Evolutionary conservation across 805 yeast species (phyloP).

Genomic region (Cyberlindnera nakhonratchasimensis): DNA sequence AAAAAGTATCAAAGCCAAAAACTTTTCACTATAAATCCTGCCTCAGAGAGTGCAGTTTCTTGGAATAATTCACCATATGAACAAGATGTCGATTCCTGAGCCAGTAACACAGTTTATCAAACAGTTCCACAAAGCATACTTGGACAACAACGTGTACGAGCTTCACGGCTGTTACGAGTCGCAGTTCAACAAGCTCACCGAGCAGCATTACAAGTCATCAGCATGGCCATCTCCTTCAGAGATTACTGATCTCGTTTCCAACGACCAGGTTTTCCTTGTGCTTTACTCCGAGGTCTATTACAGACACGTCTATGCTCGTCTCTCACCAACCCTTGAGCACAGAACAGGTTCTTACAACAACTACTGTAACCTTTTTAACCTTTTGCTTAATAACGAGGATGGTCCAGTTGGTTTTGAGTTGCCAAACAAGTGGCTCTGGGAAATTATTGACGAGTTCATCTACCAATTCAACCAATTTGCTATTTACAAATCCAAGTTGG

Average conservation of each 20-base stretch:
- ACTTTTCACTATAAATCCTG: neutral
- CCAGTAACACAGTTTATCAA: constrained; percentile 41
- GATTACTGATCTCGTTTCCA: constrained; percentile 40
- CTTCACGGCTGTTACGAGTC: constrained; percentile 43
- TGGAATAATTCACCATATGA: neutral
- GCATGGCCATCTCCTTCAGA: constrained; percentile 47
- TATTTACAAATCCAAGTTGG: constrained; percentile 37
- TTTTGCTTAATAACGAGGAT: constrained; percentile 39
- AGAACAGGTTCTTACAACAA: constrained; percentile 46
- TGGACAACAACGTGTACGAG: constrained; percentile 42
- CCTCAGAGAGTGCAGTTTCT: no score
- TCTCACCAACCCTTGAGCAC: constrained; percentile 41
- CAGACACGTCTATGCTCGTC: constrained; percentile 45
- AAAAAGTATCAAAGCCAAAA: no score
- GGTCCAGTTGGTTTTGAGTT: constrained; percentile 44
- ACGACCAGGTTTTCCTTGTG: constrained; percentile 43
- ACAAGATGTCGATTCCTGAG: constrained; percentile 36
- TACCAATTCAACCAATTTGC: constrained; percentile 47
- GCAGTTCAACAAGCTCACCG: constrained; percentile 43
- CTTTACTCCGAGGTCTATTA: constrained; percentile 48
- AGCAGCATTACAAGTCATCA: constrained; percentile 38
- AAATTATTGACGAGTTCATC: constrained; percentile 49
- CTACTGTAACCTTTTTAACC: constrained; percentile 45
- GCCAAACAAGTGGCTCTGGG: constrained; percentile 51
- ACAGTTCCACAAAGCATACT: constrained; percentile 39